Percentiles rank a stretch among this genome's conserved stretches.
Conservation (phyloP, 208 protist species). For the Polymyxa betae region DNA sequence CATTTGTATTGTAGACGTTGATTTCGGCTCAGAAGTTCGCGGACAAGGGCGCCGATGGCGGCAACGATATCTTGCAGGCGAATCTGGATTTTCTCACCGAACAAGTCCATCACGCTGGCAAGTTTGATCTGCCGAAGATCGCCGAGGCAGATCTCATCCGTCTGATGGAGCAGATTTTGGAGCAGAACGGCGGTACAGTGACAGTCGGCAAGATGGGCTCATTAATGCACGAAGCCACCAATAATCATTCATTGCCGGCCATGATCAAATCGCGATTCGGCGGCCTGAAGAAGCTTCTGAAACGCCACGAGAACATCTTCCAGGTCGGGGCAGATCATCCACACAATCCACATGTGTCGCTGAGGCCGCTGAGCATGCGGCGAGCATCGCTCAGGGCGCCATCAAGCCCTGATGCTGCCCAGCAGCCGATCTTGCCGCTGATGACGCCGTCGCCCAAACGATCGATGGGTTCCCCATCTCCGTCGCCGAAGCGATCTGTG, state of each 20-base stretch:
- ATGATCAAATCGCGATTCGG: constrained; percentile 57
- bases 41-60: no score
- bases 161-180: constrained; percentile 20
- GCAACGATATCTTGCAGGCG: not conserved
- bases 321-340: constrained; percentile 2
- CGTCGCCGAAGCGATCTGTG: not conserved
- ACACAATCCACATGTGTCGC: constrained; percentile 51
- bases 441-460: not conserved
- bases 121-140: constrained; percentile 47
- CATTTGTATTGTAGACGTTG: no score
- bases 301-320: constrained; percentile 48
- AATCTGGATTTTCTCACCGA: not conserved
- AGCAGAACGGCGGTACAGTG: constrained; percentile 30
- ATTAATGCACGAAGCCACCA: constrained; percentile 58
- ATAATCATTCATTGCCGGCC: constrained; percentile 59
- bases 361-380: not conserved
- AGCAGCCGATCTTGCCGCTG: not conserved
- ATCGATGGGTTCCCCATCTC: not conserved
- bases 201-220: constrained; percentile 59
- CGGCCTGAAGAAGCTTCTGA: constrained; percentile 53
- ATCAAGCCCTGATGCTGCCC: not conserved
- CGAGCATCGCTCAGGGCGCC: not conserved
- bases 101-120: constrained; percentile 29
- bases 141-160: constrained; percentile 28
- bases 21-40: no score